Evolutionary conservation across 768 basidiomycete genomes (phyloP).

Genomic region (Amanita exitialis): DNA sequence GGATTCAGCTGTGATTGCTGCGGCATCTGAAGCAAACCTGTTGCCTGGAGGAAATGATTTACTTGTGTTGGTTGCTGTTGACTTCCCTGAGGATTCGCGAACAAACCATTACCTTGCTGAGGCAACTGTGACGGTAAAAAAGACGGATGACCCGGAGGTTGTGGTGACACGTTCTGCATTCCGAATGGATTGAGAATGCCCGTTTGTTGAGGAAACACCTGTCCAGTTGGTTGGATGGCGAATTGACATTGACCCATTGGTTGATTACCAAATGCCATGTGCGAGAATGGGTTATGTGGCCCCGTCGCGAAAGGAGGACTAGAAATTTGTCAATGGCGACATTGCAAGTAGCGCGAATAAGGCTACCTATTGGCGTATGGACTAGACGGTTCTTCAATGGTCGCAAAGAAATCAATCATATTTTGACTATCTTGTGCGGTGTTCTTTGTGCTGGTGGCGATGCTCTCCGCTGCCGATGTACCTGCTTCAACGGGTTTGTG

Average conservation of each 20-base stretch:
- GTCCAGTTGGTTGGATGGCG: constrained; percentile 49
- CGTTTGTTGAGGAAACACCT: constrained; percentile 38
- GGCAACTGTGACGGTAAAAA: constrained; percentile 19
- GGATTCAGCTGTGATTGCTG: background rate
- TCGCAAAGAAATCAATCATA: constrained; percentile 77
- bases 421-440: constrained; percentile 34
- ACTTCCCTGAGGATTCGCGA: no score
- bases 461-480: background rate
- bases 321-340: background rate
- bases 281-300: constrained; percentile 75
- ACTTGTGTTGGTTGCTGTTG: no score
- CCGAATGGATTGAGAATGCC: constrained; percentile 42
- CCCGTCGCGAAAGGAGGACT: background rate
- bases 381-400: constrained; percentile 78
- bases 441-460: constrained; percentile 9
- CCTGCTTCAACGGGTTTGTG: constrained; percentile 1
- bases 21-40: background rate
- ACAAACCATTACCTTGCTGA: constrained; percentile 30
- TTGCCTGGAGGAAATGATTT: background rate
- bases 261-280: constrained; percentile 44
- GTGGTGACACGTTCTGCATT: constrained; percentile 18
- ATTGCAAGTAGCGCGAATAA: no score
- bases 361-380: constrained; percentile 47
- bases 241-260: constrained; percentile 30
- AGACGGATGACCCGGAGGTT: constrained; percentile 35